Evolutionary conservation across 306 rosid species (phyloP), one percentile per base, ranked within the genome.

Genomic region (Morella rubra): DNA sequence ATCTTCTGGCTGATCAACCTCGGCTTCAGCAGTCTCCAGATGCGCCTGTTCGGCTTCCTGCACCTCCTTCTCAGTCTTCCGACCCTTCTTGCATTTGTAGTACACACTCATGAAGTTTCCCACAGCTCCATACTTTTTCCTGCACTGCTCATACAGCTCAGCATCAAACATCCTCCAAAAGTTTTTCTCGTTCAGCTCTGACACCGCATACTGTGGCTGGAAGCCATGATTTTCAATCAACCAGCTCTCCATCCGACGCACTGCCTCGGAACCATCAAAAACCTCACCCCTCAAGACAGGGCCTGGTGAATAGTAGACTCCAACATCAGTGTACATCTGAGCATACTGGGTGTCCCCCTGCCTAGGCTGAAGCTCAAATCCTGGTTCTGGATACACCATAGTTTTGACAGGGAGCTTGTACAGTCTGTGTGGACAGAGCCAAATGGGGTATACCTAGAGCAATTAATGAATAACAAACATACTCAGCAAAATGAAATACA

Each of bases 161-260:
- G 95, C 92, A 75, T 95, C 96, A 71, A 95, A 95, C 98, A 95
- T 95, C 73, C 86, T 92, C 98, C 98, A 95, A 84, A 95, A 95
- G 51, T 55, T 91, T 70, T 92, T 90, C 92, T 95, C 98, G 1
- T 9, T 62, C 83, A 95, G 86, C 87, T 95, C 98, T 1, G 98
- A 90, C 72, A 95, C 98, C 1, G 98, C 93, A 72, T 95, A 93
- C 20, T 95, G 98, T 5, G 98, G 97, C 85, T 95, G 98, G 80
- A 73, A 95, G 32, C 98, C 90, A 60, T 95, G 96, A 66, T 92
- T 95, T 77, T 95, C 93, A 44, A 95, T 90, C 81, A 95, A 80
- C 98, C 98, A 95, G 18, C 32, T 52, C 86, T 92, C 98, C 96
- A 95, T 42, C 73, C 42, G 56, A 45, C 88, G 91, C 81, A 95